Evolutionary conservation across 495 filamentous ascomycete species (phyloP), one percentile per base, ranked within the genome.

Genomic region (Wilcoxina mikolae): DNA sequence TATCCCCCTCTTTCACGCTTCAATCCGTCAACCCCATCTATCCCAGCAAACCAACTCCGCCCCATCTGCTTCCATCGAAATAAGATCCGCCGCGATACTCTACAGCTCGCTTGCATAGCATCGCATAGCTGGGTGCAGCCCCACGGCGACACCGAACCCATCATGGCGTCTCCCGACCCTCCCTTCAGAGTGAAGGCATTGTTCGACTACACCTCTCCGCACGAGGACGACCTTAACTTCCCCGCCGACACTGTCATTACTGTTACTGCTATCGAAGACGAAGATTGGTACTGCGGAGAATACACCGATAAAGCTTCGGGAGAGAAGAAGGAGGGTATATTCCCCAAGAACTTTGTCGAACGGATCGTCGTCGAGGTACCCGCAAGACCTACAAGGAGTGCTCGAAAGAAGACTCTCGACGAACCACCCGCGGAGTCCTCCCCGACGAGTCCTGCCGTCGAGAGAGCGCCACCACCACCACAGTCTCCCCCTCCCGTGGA

Each of bases 341-440:
- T 98, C 71, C 91, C 91, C 12, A 83, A 80, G 64, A 98, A 96
- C 70, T 98, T 98, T 61, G 93, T 98, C 50, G 90, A 98, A 68
- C 81, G 82, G 66, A 94, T 85, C 67, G 87, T 94, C 59, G 91
- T 93, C 23, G 84, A 82, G 56, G 82, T 87, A 55, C 91, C 91
- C 53, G 86, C 89, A 28, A 80, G 91, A 39, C 91, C 91, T 42
- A 73, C 78, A 17, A 78, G 91, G 54, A 81, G 85, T 41, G 74
- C 79, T 47, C 95, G 83, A 73, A 89, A 79, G 68, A 86, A 93
- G 56, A 55, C 68, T 12, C 74, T 29, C 3, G 61, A 64, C 29
- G 60, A 63, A 26, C 60, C 33, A 15, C 53, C 41, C 27, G 29
- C 43, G 10, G 59, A 61, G n/a, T 17, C 43, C 23, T 24, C 22